Percentiles rank a stretch among this genome's conserved stretches.
Conservation (phyloP, 805 yeast species). For the Sugiyamaella valdiviana region DNA sequence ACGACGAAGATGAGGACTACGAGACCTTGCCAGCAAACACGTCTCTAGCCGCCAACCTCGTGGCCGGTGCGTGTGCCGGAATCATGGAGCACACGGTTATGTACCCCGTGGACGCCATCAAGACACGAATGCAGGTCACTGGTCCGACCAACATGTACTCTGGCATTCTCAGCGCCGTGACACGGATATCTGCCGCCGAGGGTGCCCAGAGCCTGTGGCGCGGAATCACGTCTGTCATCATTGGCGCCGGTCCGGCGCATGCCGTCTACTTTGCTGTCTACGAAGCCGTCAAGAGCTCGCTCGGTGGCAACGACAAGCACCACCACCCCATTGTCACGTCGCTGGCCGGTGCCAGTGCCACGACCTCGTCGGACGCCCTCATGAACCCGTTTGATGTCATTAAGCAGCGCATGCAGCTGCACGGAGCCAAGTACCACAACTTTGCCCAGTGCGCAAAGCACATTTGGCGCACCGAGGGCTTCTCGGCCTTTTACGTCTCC, state of each 20-base stretch:
- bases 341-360: slow-evolving; percentile 84
- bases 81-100: slow-evolving; percentile 96
- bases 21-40: slow-evolving; percentile 88
- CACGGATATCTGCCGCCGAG: slow-evolving; percentile 75
- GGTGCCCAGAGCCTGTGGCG: slow-evolving; percentile 89
- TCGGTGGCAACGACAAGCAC: slow-evolving; percentile 41
- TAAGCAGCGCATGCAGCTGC: slow-evolving; percentile 87
- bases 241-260: slow-evolving; percentile 99
- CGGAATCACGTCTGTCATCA: slow-evolving; percentile 83
- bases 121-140: slow-evolving; percentile 84
- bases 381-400: slow-evolving; percentile 97
- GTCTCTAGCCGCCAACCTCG: slow-evolving; percentile 69
- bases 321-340: slow-evolving; percentile 81
- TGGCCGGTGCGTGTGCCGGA: slow-evolving; percentile 98
- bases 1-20: slow-evolving; percentile 48
- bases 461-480: slow-evolving; percentile 35
- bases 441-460: slow-evolving; percentile 23
- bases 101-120: slow-evolving; percentile 95
- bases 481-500: slow-evolving; percentile 79
- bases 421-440: slow-evolving; percentile 22
- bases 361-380: slow-evolving; percentile 86
- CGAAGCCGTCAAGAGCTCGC: slow-evolving; percentile 64
- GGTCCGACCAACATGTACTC: slow-evolving; percentile 27
- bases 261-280: slow-evolving; percentile 94
- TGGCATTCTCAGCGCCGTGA: slow-evolving; percentile 57